Evolutionary conservation across 108 stramenopile genomes (phyloP).

Genomic region (Cylindrotheca closterium): DNA sequence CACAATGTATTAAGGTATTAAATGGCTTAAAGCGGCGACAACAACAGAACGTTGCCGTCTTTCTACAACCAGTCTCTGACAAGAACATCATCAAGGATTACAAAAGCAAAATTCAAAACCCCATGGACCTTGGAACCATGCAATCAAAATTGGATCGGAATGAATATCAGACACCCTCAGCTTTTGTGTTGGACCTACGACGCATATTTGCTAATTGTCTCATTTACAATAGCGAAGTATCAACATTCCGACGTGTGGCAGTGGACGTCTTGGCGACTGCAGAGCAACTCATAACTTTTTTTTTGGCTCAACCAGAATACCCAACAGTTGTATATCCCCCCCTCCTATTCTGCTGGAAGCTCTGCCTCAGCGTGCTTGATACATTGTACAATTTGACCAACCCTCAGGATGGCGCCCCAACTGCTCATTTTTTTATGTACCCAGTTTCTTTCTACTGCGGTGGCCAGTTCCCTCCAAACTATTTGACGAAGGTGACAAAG

Average conservation of each 20-base stretch:
- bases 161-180: constrained; percentile 52
- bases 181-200: constrained; percentile 75
- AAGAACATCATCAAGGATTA: constrained; percentile 74
- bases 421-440: constrained; percentile 75
- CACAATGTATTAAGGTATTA: constrained; percentile 69
- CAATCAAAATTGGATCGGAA: constrained; percentile 71
- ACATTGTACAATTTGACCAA: constrained; percentile 63
- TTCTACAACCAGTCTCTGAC: constrained; percentile 74
- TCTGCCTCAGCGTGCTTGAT: constrained; percentile 63
- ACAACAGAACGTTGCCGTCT: constrained; percentile 46
- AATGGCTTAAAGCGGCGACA: constrained; percentile 65
- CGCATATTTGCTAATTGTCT: constrained; percentile 81
- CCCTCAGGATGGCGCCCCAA: constrained; percentile 64
- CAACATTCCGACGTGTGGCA: constrained; percentile 67
- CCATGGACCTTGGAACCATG: constrained; percentile 78
- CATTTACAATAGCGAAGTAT: constrained; percentile 70
- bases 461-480: constrained; percentile 65
- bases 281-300: constrained; percentile 65
- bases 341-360: constrained; percentile 79
- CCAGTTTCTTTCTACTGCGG: constrained; percentile 70
- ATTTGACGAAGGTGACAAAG: constrained; percentile 56
- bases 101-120: constrained; percentile 67
- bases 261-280: constrained; percentile 43
- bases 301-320: constrained; percentile 54
- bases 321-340: constrained; percentile 58